phyloP scores from a whole-genome alignment of 2,329 filamentous ascomycete species.

The Penicillium sp. region DNA sequence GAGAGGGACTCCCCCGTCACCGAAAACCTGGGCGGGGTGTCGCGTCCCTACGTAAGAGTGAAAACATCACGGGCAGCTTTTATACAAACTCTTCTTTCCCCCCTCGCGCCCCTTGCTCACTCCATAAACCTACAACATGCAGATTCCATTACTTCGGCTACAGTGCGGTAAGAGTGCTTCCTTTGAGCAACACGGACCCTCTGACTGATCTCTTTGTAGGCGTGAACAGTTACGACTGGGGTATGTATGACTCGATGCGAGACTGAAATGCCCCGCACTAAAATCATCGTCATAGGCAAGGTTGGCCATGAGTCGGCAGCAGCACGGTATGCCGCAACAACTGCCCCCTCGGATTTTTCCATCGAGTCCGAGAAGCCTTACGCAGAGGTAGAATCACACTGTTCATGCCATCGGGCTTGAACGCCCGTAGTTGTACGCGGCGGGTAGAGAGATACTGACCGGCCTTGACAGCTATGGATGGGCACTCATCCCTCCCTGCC shows the following conservation, averaged over 20 bases:
- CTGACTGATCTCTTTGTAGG: slow-evolving; percentile 45
- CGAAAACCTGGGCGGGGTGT: slow-evolving; percentile 21
- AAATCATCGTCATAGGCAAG: slow-evolving; percentile 56
- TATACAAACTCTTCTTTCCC: too few species aligned
- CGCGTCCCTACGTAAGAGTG: slow-evolving; percentile 14
- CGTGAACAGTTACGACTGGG: slow-evolving; percentile 99
- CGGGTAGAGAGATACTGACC: slow-evolving; percentile 6
- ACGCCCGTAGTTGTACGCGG: background rate
- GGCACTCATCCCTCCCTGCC: slow-evolving; percentile 94
- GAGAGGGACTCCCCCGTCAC: slow-evolving; percentile 10
- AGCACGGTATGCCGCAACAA: slow-evolving; percentile 82
- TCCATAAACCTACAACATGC: slow-evolving; percentile 45
- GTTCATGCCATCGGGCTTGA: background rate
- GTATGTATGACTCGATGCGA: slow-evolving; percentile 39
- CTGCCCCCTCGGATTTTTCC: slow-evolving; percentile 64
- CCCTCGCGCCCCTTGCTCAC: background rate
- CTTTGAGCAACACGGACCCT: background rate
- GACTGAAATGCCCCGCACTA: slow-evolving; percentile 20
- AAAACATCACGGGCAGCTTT: slow-evolving; percentile 5
- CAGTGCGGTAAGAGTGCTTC: slow-evolving; percentile 46
- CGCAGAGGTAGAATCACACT: slow-evolving; percentile 60
- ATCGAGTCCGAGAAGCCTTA: slow-evolving; percentile 88
- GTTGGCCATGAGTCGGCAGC: slow-evolving; percentile 80
- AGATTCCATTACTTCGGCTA: slow-evolving; percentile 76
- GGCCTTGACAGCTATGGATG: slow-evolving; percentile 77